Conservation (phyloP, 1,284 basidiomycete species). For the Golubevia pallescens region DNA sequence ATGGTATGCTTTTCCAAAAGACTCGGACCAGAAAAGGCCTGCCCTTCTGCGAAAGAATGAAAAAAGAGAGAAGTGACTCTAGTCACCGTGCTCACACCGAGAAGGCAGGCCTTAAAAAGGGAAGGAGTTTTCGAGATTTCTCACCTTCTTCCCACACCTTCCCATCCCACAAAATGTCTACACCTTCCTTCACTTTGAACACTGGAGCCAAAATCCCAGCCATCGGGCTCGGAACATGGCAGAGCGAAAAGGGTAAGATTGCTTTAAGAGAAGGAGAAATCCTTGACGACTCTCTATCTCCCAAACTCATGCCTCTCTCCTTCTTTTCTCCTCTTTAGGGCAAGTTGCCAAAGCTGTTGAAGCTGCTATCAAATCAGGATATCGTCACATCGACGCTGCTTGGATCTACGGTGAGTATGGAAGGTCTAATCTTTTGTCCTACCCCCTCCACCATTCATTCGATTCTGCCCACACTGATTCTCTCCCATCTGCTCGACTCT, state of each 20-base stretch:
- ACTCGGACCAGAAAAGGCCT: too few species aligned
- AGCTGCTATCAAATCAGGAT: conserved; percentile 44
- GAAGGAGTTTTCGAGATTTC: too few species aligned
- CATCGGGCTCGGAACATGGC: conserved; percentile 33
- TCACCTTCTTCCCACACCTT: too few species aligned
- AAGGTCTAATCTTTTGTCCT: conserved; percentile 8
- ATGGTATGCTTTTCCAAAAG: too few species aligned
- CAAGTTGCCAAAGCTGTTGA: conserved; percentile 45
- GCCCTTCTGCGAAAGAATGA: too few species aligned
- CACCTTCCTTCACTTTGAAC: conserved; percentile 11
- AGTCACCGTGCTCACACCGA: too few species aligned
- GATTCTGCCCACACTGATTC: neutral
- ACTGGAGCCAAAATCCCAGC: conserved; percentile 16
- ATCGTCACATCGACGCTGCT: conserved; percentile 41
- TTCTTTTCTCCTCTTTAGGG: conserved; percentile 15
- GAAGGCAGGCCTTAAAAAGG: too few species aligned
- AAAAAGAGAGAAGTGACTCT: too few species aligned
- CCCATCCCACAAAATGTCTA: too few species aligned
- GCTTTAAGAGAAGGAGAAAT: too few species aligned
- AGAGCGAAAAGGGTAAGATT: too few species aligned
- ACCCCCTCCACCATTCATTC: too few species aligned
- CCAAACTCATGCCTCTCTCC: neutral
- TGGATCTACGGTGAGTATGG: conserved; percentile 13
- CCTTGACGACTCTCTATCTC: conserved; percentile 10
- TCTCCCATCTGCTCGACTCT: neutral